Percentiles rank a stretch among this genome's conserved stretches.
Evolutionary conservation across 768 basidiomycete species (phyloP).

Genomic region (Tephrocybe sp.): DNA sequence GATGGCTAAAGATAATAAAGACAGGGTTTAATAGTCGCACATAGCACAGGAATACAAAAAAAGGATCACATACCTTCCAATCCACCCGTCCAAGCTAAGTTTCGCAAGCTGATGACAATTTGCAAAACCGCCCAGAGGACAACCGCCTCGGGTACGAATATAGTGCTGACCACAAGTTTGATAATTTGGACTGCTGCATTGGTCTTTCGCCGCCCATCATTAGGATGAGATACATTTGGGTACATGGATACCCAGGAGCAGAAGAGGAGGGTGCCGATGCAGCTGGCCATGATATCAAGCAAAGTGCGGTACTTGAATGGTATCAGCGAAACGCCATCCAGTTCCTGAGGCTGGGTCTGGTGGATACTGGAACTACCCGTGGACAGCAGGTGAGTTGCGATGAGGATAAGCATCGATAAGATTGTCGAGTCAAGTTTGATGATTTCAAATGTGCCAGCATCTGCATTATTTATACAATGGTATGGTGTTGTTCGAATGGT

Average conservation of each 20-base stretch:
- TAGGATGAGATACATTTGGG: constrained; percentile 20
- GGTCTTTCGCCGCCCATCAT: background rate
- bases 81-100: background rate
- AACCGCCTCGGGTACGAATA: constrained; percentile 26
- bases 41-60: constrained; percentile 1
- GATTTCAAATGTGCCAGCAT: too few relatives aligned
- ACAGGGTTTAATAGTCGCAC: background rate
- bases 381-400: background rate
- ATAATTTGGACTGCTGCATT: background rate
- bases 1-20: background rate
- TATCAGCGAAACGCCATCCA: background rate
- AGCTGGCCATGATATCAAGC: too few relatives aligned
- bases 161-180: constrained; percentile 17
- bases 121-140: constrained; percentile 24
- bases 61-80: constrained; percentile 6
- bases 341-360: background rate
- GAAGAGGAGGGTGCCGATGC: too few relatives aligned
- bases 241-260: constrained; percentile 26
- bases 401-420: constrained; percentile 1
- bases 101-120: background rate
- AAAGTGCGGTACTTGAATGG: too few relatives aligned
- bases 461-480: too few relatives aligned
- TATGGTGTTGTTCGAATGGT: too few relatives aligned
- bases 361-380: too few relatives aligned
- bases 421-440: too few relatives aligned